Conservation (phyloP, 2,329 filamentous ascomycete genomes). For the Teratosphaeria gauchensis region DNA sequence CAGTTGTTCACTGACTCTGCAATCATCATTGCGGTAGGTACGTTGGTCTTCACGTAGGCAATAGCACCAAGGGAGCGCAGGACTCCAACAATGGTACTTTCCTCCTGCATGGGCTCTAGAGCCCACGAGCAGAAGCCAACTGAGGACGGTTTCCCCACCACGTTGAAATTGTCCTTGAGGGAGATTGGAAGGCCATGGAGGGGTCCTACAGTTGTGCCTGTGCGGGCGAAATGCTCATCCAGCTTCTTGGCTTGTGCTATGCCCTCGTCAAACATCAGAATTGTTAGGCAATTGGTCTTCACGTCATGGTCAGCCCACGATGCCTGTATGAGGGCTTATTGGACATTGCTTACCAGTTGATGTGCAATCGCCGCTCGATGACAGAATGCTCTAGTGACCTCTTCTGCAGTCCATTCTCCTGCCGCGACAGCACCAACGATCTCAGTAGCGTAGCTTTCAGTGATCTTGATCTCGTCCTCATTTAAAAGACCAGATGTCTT, state of each 20-base stretch:
- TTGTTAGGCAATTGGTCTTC: constrained; percentile 51
- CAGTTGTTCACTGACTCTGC: constrained; percentile 57
- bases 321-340: neutral
- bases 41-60: constrained; percentile 61
- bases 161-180: constrained; percentile 63
- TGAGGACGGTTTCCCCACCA: constrained; percentile 50
- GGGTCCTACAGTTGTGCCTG: constrained; percentile 45
- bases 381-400: constrained; percentile 45
- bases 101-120: constrained; percentile 45
- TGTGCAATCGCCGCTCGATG: constrained; percentile 47
- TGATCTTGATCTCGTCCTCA: constrained; percentile 42
- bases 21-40: constrained; percentile 61
- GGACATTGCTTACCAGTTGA: constrained; percentile 36
- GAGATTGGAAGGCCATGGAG: constrained; percentile 59
- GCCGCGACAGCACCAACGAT: constrained; percentile 33
- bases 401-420: constrained; percentile 40
- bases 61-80: constrained; percentile 53
- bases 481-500: constrained; percentile 50
- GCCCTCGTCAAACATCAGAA: constrained; percentile 47
- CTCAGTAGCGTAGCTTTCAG: constrained; percentile 31
- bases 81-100: constrained; percentile 50
- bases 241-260: constrained; percentile 42
- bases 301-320: neutral
- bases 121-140: constrained; percentile 56
- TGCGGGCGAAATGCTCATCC: constrained; percentile 41